These are phyloP conservation scores for Plectosphaerella sp. DNA, from an alignment of 2,329 filamentous ascomycete species.

Conservation along the genomic window DNA sequence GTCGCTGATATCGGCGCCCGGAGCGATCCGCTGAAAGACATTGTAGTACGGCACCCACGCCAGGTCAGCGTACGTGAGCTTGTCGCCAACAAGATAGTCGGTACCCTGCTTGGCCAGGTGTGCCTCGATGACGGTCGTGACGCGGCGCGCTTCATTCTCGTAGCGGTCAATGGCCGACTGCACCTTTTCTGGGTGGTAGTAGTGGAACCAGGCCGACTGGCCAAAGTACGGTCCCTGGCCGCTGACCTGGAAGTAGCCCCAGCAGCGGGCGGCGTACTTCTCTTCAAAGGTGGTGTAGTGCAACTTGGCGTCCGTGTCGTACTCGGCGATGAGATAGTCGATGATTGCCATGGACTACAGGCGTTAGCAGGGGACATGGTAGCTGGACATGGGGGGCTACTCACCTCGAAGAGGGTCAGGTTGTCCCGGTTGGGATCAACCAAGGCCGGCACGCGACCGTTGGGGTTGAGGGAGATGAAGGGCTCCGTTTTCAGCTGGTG, in stretches of 20 bases:
- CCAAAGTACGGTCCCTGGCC: constrained; percentile 37
- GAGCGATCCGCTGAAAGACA: background rate
- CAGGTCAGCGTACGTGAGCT: background rate
- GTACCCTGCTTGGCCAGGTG: constrained; percentile 14
- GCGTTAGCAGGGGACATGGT: constrained; percentile 9
- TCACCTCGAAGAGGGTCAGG: constrained; percentile 20
- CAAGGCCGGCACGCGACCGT: constrained; percentile 27
- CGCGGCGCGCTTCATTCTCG: constrained; percentile 20
- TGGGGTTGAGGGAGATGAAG: constrained; percentile 25
- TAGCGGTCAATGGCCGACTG: constrained; percentile 25
- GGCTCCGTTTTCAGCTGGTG: constrained; percentile 15
- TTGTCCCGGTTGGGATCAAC: constrained; percentile 26
- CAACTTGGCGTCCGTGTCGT: constrained; percentile 21
- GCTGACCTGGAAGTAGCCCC: constrained; percentile 5
- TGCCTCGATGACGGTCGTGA: constrained; percentile 23
- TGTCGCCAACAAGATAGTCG: background rate
- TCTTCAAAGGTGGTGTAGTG: constrained; percentile 18
- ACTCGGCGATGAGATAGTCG: constrained; percentile 23
- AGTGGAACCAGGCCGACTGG: constrained; percentile 30
- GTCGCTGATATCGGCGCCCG: background rate
- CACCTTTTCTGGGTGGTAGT: constrained; percentile 19
- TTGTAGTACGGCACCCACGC: background rate
- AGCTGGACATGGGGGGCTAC: background rate
- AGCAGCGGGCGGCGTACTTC: constrained; percentile 15
- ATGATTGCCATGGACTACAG: constrained; percentile 23